phyloP scores from a whole-genome alignment of 129 eudicot genomes.

The Logfia minima region DNA sequence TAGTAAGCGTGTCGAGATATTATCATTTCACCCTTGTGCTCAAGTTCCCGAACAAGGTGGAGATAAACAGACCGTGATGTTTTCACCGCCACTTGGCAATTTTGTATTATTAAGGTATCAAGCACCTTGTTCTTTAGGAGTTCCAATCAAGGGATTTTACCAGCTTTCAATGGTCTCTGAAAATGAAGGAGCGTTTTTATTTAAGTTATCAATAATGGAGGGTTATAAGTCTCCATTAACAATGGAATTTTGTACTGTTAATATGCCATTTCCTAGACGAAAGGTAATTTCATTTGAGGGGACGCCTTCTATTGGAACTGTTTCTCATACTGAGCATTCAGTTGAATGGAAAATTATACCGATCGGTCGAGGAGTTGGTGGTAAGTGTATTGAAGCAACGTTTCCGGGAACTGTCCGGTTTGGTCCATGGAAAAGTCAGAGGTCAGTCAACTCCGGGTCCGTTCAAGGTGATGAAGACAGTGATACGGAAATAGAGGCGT shows the following conservation, averaged over 20 bases:
- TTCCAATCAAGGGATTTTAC: conserved; percentile 91
- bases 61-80: conserved; percentile 51
- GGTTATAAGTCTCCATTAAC: conserved; percentile 76
- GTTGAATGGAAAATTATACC: conserved; percentile 92
- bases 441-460: conserved; percentile 43
- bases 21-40: conserved; percentile 95
- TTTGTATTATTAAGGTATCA: conserved; percentile 78
- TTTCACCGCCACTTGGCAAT: conserved; percentile 90
- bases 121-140: conserved; percentile 55
- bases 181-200: conserved; percentile 97
- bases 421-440: conserved; percentile 74
- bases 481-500: conserved; percentile 69
- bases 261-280: conserved; percentile 96
- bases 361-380: conserved; percentile 69
- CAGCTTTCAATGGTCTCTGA: conserved; percentile 99
- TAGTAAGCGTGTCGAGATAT: conserved; percentile 54
- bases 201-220: conserved; percentile 74
- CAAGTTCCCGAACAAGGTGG: conserved; percentile 84
- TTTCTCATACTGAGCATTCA: conserved; percentile 61
- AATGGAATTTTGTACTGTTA: conserved; percentile 89
- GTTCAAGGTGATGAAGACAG: conserved; percentile 74
- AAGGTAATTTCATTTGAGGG: conserved; percentile 73
- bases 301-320: conserved; percentile 91
- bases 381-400: conserved; percentile 90
- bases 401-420: conserved; percentile 89